Conservation (phyloP, 1,284 basidiomycete species). For the Heterobasidion occidentale region DNA sequence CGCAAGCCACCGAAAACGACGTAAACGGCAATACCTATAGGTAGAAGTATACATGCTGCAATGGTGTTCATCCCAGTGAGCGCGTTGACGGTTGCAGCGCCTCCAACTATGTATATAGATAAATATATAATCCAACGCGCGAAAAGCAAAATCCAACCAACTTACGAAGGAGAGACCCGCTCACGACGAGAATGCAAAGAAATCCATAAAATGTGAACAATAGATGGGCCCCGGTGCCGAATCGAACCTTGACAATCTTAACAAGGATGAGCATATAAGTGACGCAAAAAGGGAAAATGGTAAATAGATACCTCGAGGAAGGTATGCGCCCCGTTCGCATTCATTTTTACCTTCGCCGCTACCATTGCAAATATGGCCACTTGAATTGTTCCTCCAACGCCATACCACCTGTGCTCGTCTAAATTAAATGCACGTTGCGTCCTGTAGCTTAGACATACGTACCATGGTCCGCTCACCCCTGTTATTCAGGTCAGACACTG, state of each 20-base stretch:
- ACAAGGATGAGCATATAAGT: conserved; percentile 9
- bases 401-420: conserved; percentile 34
- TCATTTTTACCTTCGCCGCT: conserved; percentile 68
- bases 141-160: conserved; percentile 23
- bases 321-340: conserved; percentile 53
- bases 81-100: conserved; percentile 70
- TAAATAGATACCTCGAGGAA: conserved; percentile 36
- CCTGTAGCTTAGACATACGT: not conserved
- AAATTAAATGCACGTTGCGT: not conserved
- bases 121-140: conserved; percentile 4
- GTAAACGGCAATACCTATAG: conserved; percentile 37
- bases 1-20: conserved; percentile 45
- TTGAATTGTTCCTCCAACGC: conserved; percentile 61
- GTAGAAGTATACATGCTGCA: conserved; percentile 76
- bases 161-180: conserved; percentile 41
- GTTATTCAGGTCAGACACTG: conserved; percentile 1
- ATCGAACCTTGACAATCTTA: conserved; percentile 61
- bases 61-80: conserved; percentile 81
- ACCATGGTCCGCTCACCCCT: conserved; percentile 44
- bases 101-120: conserved; percentile 38
- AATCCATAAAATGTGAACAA: conserved; percentile 77
- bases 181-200: conserved; percentile 76
- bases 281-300: not conserved
- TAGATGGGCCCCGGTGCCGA: conserved; percentile 69
- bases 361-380: conserved; percentile 67